Percentiles rank a stretch among this genome's conserved stretches.
Evolutionary conservation across 2,329 filamentous ascomycete genomes (phyloP).

Genomic region (Alternaria solani): DNA sequence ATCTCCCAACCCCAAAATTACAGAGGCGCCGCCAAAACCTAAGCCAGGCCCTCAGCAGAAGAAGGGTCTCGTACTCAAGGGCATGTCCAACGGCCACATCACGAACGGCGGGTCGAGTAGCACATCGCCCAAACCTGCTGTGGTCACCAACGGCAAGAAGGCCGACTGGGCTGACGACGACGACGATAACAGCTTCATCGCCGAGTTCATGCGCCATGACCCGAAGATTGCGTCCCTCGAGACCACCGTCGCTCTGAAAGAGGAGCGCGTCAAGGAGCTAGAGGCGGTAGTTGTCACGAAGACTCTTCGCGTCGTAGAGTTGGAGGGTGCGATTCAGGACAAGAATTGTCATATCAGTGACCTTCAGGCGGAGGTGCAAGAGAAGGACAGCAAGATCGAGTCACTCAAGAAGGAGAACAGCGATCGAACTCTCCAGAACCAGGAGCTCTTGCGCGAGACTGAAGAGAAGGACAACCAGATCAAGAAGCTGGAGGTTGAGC

Average conservation of each 20-base stretch:
- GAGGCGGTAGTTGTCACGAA: slow-evolving; percentile 18
- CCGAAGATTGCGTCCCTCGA: slow-evolving; percentile 1
- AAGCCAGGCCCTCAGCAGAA: slow-evolving; percentile 3
- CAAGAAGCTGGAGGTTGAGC: slow-evolving; percentile 17
- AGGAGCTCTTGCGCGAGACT: slow-evolving; percentile 24
- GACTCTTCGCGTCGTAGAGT: slow-evolving; percentile 16
- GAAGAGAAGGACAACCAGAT: slow-evolving; percentile 29
- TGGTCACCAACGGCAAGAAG: slow-evolving; percentile 7
- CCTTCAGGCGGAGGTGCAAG: slow-evolving; percentile 7
- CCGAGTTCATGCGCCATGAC: slow-evolving; percentile 3
- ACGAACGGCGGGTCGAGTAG: neutral
- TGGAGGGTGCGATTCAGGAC: slow-evolving; percentile 13
- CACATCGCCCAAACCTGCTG: neutral
- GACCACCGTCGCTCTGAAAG: slow-evolving; percentile 8
- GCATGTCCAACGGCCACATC: slow-evolving; percentile 5
- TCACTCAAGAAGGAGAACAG: slow-evolving; percentile 14
- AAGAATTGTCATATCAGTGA: slow-evolving; percentile 11
- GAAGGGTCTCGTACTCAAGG: slow-evolving; percentile 11
- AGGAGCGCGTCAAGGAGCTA: slow-evolving; percentile 20
- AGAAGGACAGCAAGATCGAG: slow-evolving; percentile 3
- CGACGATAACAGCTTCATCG: slow-evolving; percentile 25
- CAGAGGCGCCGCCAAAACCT: slow-evolving; percentile 1
- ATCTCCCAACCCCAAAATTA: neutral
- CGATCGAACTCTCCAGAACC: slow-evolving; percentile 17
- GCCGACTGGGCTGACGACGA: slow-evolving; percentile 30